These are phyloP conservation scores for Talaromyces liani DNA, from an alignment of 495 filamentous ascomycete genomes.

Conservation along the genomic window DNA sequence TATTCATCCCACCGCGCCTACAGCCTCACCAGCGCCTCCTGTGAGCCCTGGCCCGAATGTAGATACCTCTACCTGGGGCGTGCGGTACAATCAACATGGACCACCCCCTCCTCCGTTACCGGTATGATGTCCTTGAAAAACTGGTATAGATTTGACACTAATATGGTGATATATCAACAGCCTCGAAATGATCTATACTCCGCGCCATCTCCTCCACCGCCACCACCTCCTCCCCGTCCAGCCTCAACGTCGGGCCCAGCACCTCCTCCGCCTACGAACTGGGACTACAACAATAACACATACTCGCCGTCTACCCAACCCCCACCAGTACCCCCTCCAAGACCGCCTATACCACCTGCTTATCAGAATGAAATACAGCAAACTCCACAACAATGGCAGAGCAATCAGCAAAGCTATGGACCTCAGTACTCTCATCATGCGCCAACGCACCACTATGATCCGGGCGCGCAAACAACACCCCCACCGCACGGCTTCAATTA, in stretches of 20 bases:
- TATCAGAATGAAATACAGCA: slow-evolving; percentile 23
- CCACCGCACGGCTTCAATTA: background rate
- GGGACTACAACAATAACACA: slow-evolving; percentile 2
- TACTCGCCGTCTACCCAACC: slow-evolving; percentile 9
- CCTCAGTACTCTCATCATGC: slow-evolving; percentile 20
- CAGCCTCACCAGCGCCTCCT: slow-evolving; percentile 13
- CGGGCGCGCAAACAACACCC: slow-evolving; percentile 3
- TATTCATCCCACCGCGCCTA: slow-evolving; percentile 19
- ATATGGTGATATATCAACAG: slow-evolving; percentile 16
- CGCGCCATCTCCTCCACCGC: slow-evolving; percentile 14
- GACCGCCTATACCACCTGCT: slow-evolving; percentile 31
- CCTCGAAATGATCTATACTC: slow-evolving; percentile 24
- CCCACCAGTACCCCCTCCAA: slow-evolving; percentile 31
- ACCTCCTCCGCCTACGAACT: slow-evolving; percentile 24
- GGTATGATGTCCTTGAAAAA: slow-evolving; percentile 21
- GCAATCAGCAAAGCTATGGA: slow-evolving; percentile 9
- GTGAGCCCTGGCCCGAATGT: slow-evolving; percentile 18
- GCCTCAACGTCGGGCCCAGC: slow-evolving; percentile 33
- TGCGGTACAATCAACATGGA: slow-evolving; percentile 34
- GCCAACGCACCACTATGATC: slow-evolving; percentile 23
- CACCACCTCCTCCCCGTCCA: slow-evolving; percentile 10
- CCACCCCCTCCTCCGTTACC: slow-evolving; percentile 39
- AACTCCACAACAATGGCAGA: slow-evolving; percentile 19
- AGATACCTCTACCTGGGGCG: slow-evolving; percentile 37
- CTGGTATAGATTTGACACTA: background rate